Conservation (phyloP, 176 grass and related monocot species). For the Carex cristatella region DNA sequence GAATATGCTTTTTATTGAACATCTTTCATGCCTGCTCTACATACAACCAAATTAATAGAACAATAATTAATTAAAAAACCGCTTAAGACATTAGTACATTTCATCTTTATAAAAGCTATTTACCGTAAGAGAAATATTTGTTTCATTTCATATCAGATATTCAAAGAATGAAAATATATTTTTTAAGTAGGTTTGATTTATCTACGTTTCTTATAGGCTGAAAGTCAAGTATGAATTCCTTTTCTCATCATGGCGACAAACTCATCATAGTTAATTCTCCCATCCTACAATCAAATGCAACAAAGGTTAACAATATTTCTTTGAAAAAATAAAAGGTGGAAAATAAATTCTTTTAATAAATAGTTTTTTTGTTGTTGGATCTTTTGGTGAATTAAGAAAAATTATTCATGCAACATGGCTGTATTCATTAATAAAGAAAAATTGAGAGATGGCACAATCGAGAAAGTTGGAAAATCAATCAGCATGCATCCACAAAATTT, state of each 20-base stretch:
- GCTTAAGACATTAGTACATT: neutral
- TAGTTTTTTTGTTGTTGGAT: neutral
- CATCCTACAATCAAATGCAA: neutral
- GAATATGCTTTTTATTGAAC: no score
- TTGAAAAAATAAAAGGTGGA: no score
- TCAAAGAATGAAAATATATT: neutral
- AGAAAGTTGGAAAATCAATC: no score
- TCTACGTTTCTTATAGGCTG: neutral
- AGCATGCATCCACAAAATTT: no score
- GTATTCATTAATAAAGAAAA: neutral
- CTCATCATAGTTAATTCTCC: constrained; percentile 18
- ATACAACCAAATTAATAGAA: no score
- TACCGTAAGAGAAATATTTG: no score
- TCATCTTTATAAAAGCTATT: neutral
- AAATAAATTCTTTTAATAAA: neutral
- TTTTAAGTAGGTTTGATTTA: no score
- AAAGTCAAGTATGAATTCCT: neutral
- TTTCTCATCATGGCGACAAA: constrained; percentile 25
- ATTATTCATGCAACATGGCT: neutral
- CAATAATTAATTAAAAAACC: neutral
- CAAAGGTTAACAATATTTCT: neutral
- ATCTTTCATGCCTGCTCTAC: no score
- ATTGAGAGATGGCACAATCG: neutral
- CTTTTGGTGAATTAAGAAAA: neutral
- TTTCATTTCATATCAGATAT: neutral